A percentile compares a stretch with the other conserved stretches of the same genome.
phyloP scores from a whole-genome alignment of 2,329 filamentous ascomycete species.

The Nannizziopsis barbatae region DNA sequence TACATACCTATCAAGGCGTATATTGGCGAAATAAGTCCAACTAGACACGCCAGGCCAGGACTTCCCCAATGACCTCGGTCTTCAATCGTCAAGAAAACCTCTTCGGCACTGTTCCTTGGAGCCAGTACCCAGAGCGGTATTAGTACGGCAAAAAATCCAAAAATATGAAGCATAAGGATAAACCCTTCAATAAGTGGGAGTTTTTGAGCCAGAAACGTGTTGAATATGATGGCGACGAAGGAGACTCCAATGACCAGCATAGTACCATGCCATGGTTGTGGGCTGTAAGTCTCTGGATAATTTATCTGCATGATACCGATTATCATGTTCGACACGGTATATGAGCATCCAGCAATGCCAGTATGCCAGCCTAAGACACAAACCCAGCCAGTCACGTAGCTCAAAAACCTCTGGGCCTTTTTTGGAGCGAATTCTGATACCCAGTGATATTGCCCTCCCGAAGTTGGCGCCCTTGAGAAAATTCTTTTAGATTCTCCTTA shows the following conservation, averaged over 20 bases:
- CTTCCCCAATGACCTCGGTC: slow-evolving; percentile 22
- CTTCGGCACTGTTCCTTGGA: slow-evolving; percentile 18
- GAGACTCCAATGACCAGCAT: slow-evolving; percentile 21
- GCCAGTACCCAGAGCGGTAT: slow-evolving; percentile 24
- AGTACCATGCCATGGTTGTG: slow-evolving; percentile 24
- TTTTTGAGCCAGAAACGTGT: slow-evolving; percentile 21
- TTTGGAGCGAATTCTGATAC: slow-evolving; percentile 28
- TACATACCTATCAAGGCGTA: slow-evolving; percentile 18
- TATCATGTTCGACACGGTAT: slow-evolving; percentile 24
- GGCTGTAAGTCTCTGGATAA: slow-evolving; percentile 19
- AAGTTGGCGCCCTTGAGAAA: slow-evolving; percentile 26
- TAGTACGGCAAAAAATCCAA: slow-evolving; percentile 26
- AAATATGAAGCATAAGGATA: slow-evolving; percentile 25
- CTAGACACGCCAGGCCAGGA: slow-evolving; percentile 21
- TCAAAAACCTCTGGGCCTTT: slow-evolving; percentile 26
- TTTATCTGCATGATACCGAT: slow-evolving; percentile 27
- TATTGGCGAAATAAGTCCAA: slow-evolving; percentile 20
- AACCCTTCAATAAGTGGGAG: slow-evolving; percentile 24
- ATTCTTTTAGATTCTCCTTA: slow-evolving; percentile 5
- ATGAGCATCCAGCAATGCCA: slow-evolving; percentile 21
- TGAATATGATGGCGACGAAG: slow-evolving; percentile 21
- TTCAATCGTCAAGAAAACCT: slow-evolving; percentile 21
- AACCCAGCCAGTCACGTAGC: slow-evolving; percentile 24
- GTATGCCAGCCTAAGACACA: slow-evolving; percentile 24
- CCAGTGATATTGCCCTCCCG: slow-evolving; percentile 30